Base-by-base conservation (phyloP, 139 green algal genomes). In the Chlamydomonas schloesseri region DNA sequence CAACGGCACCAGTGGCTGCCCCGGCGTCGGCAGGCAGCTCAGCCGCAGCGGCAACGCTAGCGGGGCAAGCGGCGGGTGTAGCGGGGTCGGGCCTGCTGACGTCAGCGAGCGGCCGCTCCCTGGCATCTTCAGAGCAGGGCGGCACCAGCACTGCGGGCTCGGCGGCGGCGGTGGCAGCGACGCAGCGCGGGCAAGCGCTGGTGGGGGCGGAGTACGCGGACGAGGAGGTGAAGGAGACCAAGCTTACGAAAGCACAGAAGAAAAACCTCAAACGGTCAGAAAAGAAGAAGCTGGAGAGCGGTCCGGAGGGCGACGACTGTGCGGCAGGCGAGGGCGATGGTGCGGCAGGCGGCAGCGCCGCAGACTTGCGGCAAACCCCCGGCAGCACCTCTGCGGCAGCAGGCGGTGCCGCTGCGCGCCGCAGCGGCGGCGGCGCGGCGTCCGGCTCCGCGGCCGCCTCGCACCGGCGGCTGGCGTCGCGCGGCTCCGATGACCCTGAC, bases 251-350 rank as follows among this genome's bases (percentile, higher is more conserved):
- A 37, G 86, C 94, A n/a, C 93, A 96, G 86, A 81, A 86, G 8
- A 96, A 96, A 80, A 97, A 97, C 90, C 81, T 94, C 37, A 95
- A 95, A 80, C 90, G 93, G 0, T 83, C 89, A 6, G 94, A 96
- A 85, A 92, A 91, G 73, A 95, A 95, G 86, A 90, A 88, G 71
- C 57, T 67, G 72, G 53, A 71, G 20, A 53, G 55, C 4, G 72
- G n/a, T 18, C 42, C 42, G 6, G 72, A 64, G 42, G 72, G 28
- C n/a, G 60, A 20, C 3, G 60, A 31, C 2, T 15, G 60, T 4
- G 64, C 6, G 64, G 64, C 13, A 5, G 64, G 0, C 13, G 64
- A 71, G 18, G 64, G 64, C 42, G 42, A 50, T 10, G 57, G 21
- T 10, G 57, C 57, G 8, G 65, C 65, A 2, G 29, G 3, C 65